Evolutionary conservation across 1,284 basidiomycete species (phyloP).

Genomic region (Ustilago cynodontis): DNA sequence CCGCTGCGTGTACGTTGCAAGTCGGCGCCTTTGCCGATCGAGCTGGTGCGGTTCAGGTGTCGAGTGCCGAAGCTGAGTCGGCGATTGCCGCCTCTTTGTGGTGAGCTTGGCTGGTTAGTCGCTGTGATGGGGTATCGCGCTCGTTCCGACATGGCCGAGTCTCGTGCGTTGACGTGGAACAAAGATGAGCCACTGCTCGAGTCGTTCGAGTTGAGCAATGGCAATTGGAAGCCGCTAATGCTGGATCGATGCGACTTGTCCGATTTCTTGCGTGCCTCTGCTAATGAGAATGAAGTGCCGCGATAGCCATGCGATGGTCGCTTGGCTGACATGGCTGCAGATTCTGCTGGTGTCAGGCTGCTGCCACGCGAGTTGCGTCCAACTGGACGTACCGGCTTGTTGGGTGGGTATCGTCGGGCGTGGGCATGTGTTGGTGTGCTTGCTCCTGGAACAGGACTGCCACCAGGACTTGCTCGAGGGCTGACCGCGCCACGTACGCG

Average conservation of each 20-base stretch:
- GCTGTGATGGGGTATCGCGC: slow-evolving; percentile 45
- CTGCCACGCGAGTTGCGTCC: slow-evolving; percentile 42
- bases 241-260: slow-evolving; percentile 36
- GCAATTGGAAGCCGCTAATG: slow-evolving; percentile 28
- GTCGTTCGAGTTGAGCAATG: slow-evolving; percentile 38
- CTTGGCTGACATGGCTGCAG: slow-evolving; percentile 20
- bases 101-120: slow-evolving; percentile 15
- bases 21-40: slow-evolving; percentile 45
- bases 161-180: slow-evolving; percentile 35
- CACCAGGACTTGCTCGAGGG: slow-evolving; percentile 30
- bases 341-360: slow-evolving; percentile 23
- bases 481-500: slow-evolving; percentile 41
- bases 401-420: slow-evolving; percentile 34
- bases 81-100: slow-evolving; percentile 2
- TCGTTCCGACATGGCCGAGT: slow-evolving; percentile 42
- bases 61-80: slow-evolving; percentile 30
- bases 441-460: slow-evolving; percentile 31
- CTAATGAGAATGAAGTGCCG: slow-evolving; percentile 40
- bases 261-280: slow-evolving; percentile 35
- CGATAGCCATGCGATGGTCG: slow-evolving; percentile 41
- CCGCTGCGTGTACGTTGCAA: slow-evolving; percentile 43
- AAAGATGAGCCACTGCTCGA: slow-evolving; percentile 47
- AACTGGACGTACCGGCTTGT: slow-evolving; percentile 28
- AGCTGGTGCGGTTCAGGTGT: slow-evolving; percentile 34
- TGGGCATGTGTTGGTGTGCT: slow-evolving; percentile 21